Evolutionary conservation across 768 basidiomycete genomes (phyloP), one percentile per base, ranked within the genome.

Genomic region (Phylloporus scabripes): DNA sequence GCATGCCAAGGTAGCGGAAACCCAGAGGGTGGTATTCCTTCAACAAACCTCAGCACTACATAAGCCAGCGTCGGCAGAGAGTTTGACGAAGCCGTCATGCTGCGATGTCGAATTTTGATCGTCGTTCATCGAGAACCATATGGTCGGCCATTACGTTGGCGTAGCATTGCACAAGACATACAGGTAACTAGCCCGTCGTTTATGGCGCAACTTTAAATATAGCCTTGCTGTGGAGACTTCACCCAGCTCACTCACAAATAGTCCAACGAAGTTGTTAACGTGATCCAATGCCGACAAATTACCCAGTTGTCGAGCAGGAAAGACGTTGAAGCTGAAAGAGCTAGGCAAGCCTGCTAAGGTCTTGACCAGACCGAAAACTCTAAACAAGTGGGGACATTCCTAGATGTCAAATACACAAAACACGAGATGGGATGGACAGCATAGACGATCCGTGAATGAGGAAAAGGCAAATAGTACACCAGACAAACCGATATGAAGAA

Each of bases 401-500:
- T 42, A 7, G 12, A 14, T 32, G 5, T 40, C 49, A 38, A 50
- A 39, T 48, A 52, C 45, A 49, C 24, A 28, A 34, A 11, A 44
- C 23, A 48, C 17, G 41, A n/a, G 33, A 37, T 18, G 11, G 14
- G 24, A 34, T n/a, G 15, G 47, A 47, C 18, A 34, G 32, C 58
- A 52, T 46, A 31, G 31, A 12, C 21, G 18, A 5, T 47, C n/a
- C 33, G 33, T 29, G 21, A 20, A 17, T 38, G 41, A 21, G 39
- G 34, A 24, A 14, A 32, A 14, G 32, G 44, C 21, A 10, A 24
- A 15, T 38, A 23, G 48, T 53, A 58, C 56, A 54, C 23, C 26
- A 10, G 46, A 52, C 53, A 60, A 43, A 43, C 29, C 45, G n/a
- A 58, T 46, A 39, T 17, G 33, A 47, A 21, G 23, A 46, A 37